Evolutionary conservation across 2,329 filamentous ascomycete species (phyloP), one percentile per base, ranked within the genome.

Genomic region (Penicillium vulpinum): DNA sequence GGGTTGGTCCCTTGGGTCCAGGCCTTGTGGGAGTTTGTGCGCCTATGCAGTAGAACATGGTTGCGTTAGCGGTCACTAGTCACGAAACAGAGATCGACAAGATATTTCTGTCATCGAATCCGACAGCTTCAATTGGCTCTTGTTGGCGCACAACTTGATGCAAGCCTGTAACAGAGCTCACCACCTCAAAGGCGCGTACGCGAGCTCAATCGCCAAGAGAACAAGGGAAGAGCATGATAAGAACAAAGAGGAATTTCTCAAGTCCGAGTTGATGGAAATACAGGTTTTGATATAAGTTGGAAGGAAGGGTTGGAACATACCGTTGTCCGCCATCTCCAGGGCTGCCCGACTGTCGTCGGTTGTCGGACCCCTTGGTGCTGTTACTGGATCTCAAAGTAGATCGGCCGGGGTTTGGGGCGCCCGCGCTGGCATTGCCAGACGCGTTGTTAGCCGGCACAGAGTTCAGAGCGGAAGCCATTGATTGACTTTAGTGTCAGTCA

Each of bases 1-100:
- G 84, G 83, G 70, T 87, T 87, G 55, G 81, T 80, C 65, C 83
- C 83, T 67, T 81, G 78, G 47, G 80, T 79, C 85, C 85, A 88
- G 67, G 83, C 83, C 72, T 83, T 85, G 63, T 81, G 82, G 46
- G 80, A 78, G 71, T 73, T 82, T 75, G 77, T 81, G 78, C 74
- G 82, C 79, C 75, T 75, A 63, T 62, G 46, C 53, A 43, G 45
- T 58, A 60, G 44, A 52, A 60, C 51, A 59, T 51, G 44, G 13
- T 61, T 63, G 26, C 58, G 65, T 67, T 51, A 71, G 68, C 44
- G 51, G 51, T 44, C 29, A 41, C 50, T 52, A 33, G 41, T 51
- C 26, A 56, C 41, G n/a, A 41, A 49, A 44, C n/a, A 35, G 52
- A 22, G 45, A 56, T 29, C 36, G 18, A 24, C 39, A 13, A 54